Evolutionary conservation across 306 rosid genomes (phyloP).

Genomic region (Cucurbita moschata): DNA sequence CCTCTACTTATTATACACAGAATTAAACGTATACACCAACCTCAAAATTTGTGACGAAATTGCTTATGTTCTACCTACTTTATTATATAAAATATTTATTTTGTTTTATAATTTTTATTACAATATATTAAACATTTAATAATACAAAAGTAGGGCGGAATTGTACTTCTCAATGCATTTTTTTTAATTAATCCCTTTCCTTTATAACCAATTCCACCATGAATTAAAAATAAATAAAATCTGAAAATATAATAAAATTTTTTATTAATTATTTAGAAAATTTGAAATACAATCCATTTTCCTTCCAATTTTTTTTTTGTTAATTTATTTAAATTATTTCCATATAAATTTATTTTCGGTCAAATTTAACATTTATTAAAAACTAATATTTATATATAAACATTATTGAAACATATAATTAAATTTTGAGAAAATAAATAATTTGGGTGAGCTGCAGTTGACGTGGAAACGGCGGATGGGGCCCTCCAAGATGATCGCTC

Average conservation of each 20-base stretch:
- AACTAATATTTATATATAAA: no score
- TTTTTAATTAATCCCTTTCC: neutral
- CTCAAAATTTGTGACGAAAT: no score
- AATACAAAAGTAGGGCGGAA: neutral
- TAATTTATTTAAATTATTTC: no score
- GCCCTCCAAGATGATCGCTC: slow-evolving; percentile 21
- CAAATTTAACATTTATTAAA: no score
- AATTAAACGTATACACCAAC: no score
- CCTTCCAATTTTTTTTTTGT: no score
- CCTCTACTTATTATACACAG: no score
- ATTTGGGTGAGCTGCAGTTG: slow-evolving; percentile 1
- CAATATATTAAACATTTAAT: neutral
- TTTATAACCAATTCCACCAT: neutral
- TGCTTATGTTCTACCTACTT: neutral
- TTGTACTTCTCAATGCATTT: neutral
- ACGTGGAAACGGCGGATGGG: slow-evolving; percentile 19
- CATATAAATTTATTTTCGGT: no score
- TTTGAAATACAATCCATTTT: neutral
- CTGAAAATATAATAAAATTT: neutral
- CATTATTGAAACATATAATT: no score
- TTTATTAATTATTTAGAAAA: neutral
- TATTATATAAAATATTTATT: neutral
- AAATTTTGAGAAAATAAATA: no score
- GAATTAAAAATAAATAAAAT: neutral
- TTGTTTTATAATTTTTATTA: no score